phyloP scores from a whole-genome alignment of 257 asterid species.

The Euphrasia confusa region DNA sequence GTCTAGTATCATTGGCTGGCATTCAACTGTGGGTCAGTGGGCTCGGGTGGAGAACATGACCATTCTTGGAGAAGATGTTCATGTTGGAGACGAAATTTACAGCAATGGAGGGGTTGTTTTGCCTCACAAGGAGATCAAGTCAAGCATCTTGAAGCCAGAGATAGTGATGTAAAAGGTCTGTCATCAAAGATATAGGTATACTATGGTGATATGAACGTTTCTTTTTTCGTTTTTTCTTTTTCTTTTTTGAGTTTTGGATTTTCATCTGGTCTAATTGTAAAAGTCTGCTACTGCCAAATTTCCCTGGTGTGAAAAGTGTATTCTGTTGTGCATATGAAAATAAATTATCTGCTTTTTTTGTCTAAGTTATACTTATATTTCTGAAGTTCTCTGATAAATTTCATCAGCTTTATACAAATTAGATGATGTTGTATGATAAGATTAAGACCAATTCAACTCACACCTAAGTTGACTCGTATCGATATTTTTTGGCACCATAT shows the following conservation, averaged over 20 bases:
- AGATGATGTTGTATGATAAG: conserved; percentile 15
- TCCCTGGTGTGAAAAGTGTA: conserved; percentile 27
- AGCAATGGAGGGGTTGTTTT: conserved; percentile 90
- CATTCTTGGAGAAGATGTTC: conserved; percentile 89
- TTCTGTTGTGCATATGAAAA: conserved; percentile 28
- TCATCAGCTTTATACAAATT: not conserved
- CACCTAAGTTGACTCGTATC: too few relatives aligned
- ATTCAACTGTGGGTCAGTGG: conserved; percentile 94
- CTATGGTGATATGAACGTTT: conserved; percentile 14
- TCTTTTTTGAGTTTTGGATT: not conserved
- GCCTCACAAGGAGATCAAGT: conserved; percentile 96
- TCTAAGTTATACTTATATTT: not conserved
- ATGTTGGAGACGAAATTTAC: conserved; percentile 83
- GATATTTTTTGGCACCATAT: too few relatives aligned
- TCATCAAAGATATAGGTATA: conserved; percentile 23
- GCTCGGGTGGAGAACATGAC: conserved; percentile 98
- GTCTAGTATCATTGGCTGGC: conserved; percentile 92
- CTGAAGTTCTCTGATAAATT: too few relatives aligned
- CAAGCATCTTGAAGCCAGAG: conserved; percentile 87
- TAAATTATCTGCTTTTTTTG: conserved; percentile 17
- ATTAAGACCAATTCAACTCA: too few relatives aligned
- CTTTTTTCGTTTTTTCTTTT: not conserved
- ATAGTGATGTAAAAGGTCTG: conserved; percentile 65
- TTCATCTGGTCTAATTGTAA: conserved; percentile 26
- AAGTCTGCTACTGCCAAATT: conserved; percentile 22